phyloP scores from a whole-genome alignment of 495 filamentous ascomycete species.

The Neohortaea acidophila region DNA sequence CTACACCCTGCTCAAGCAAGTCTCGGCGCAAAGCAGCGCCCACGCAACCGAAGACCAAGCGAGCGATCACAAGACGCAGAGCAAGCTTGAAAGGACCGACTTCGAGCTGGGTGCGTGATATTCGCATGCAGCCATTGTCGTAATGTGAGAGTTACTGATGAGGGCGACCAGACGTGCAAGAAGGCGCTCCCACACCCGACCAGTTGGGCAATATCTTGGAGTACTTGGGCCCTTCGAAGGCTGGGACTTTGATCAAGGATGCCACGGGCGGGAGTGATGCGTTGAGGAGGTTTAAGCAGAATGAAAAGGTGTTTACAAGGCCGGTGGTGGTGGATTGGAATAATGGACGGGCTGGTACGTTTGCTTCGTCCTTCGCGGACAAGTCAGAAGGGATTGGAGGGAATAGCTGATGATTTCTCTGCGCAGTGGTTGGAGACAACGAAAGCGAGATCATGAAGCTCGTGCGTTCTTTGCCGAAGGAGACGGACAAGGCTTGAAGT shows the following conservation, averaged over 20 bases:
- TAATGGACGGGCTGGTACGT: conserved; percentile 56
- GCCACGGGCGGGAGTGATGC: conserved; percentile 61
- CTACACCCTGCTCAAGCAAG: conserved; percentile 59
- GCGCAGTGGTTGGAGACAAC: conserved; percentile 48
- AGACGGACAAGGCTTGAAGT: conserved; percentile 20
- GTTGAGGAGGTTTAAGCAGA: conserved; percentile 48
- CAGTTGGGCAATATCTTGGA: conserved; percentile 80
- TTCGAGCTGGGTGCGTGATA: conserved; percentile 53
- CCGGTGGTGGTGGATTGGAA: conserved; percentile 87
- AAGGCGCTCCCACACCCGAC: conserved; percentile 61
- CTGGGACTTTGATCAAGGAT: conserved; percentile 49
- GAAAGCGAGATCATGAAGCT: conserved; percentile 76
- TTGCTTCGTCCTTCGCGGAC: neutral
- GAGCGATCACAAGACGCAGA: conserved; percentile 40
- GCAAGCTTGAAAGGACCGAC: conserved; percentile 40
- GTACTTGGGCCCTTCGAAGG: conserved; percentile 49
- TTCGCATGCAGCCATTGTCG: neutral
- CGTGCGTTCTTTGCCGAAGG: conserved; percentile 44
- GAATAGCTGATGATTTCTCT: neutral
- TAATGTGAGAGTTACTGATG: neutral
- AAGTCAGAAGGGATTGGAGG: neutral
- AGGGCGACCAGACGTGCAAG: conserved; percentile 50
- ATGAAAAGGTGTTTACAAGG: conserved; percentile 44
- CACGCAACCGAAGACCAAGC: conserved; percentile 52
- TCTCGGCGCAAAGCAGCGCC: conserved; percentile 43